Evolutionary conservation across 176 grass and related monocot species (phyloP).

Genomic region (Carex myosuroides): DNA sequence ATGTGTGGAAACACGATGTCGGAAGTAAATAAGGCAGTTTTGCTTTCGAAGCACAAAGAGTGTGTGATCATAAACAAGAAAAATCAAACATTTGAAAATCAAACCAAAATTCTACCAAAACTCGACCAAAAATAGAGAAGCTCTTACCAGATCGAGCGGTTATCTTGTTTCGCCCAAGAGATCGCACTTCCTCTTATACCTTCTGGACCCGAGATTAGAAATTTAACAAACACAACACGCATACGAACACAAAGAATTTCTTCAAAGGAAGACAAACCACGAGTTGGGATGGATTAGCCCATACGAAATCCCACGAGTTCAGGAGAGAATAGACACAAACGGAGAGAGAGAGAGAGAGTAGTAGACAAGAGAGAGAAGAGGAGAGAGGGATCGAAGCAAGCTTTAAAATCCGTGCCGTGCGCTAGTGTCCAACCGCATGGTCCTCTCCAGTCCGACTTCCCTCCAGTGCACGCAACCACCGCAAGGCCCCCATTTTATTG

Average conservation of each 20-base stretch:
- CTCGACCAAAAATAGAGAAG: conserved; percentile 10
- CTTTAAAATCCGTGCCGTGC: conserved; percentile 32
- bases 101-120: conserved; percentile 33
- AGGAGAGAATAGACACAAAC: conserved; percentile 5
- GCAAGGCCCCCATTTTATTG: background rate
- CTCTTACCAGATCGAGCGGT: conserved; percentile 15
- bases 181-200: conserved; percentile 16
- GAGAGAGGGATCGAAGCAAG: conserved; percentile 7
- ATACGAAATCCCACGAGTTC: conserved; percentile 17
- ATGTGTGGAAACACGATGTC: background rate
- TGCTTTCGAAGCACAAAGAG: conserved; percentile 33
- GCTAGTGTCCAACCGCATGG: conserved; percentile 22
- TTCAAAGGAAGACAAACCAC: conserved; percentile 16
- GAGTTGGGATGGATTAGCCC: conserved; percentile 3
- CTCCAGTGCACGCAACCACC: conserved; percentile 16
- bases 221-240: conserved; percentile 15
- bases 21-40: background rate
- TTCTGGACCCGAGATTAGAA: background rate
- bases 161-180: conserved; percentile 10
- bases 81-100: conserved; percentile 17
- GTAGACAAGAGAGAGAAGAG: background rate
- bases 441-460: conserved; percentile 11
- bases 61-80: conserved; percentile 29
- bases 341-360: background rate
- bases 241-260: conserved; percentile 17